Evolutionary conservation across 352 stramenopile species (phyloP).

Genomic region (Phytophthora chlamydospora): DNA sequence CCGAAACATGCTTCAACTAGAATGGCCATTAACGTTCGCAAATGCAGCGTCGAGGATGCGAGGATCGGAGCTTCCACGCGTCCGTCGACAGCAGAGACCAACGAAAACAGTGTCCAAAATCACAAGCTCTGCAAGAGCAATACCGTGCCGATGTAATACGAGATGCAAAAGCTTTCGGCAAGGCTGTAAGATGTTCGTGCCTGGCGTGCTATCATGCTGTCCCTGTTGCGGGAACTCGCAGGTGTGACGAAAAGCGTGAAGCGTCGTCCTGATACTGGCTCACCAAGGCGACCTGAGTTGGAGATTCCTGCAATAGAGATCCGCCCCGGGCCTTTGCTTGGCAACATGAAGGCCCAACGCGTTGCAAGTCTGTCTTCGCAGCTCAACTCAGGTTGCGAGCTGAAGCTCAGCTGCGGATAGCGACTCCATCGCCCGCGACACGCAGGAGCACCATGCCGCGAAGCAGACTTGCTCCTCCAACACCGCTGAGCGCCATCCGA

Average conservation of each 20-base stretch:
- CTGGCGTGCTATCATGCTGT: too few species aligned
- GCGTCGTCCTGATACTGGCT: too few species aligned
- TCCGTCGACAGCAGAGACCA: conserved; percentile 13
- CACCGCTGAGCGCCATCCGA: conserved; percentile 7
- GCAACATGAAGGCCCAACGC: too few species aligned
- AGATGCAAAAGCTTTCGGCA: too few species aligned
- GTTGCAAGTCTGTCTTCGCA: neutral
- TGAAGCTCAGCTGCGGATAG: conserved; percentile 3
- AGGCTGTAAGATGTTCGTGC: too few species aligned
- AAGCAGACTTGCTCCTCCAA: conserved; percentile 3
- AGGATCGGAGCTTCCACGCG: conserved; percentile 1
- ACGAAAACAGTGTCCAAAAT: neutral
- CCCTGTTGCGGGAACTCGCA: too few species aligned
- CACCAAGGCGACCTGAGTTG: too few species aligned
- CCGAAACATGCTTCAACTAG: conserved; percentile 32
- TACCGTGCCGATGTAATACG: too few species aligned
- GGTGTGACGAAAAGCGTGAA: too few species aligned
- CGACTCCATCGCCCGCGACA: conserved; percentile 7
- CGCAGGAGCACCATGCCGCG: conserved; percentile 8
- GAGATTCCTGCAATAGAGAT: too few species aligned
- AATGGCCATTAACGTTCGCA: conserved; percentile 15
- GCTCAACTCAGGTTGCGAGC: neutral
- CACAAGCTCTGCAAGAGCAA: too few species aligned
- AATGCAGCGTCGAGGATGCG: neutral
- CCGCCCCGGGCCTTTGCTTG: too few species aligned